Conservation (phyloP, 805 yeast genomes). For the Candida xyloterini region DNA sequence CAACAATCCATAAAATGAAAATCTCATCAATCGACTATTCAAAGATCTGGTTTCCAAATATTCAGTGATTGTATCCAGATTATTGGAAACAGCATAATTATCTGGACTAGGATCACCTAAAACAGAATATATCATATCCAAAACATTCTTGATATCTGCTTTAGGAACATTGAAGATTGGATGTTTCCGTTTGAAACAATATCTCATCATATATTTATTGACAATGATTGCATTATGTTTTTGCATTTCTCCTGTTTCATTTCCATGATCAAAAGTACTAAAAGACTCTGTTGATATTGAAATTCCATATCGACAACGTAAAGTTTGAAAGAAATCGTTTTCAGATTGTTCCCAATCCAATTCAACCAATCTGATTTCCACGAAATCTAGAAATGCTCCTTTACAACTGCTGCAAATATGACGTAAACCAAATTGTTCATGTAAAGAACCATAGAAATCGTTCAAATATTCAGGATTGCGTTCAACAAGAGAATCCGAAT, state of each 20-base stretch:
- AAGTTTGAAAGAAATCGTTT: slow-evolving; percentile 68
- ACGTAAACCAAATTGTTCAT: slow-evolving; percentile 68
- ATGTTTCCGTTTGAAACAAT: slow-evolving; percentile 54
- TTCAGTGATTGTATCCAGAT: slow-evolving; percentile 42
- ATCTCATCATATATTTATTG: slow-evolving; percentile 47
- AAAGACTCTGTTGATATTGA: slow-evolving; percentile 55
- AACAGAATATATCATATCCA: slow-evolving; percentile 70
- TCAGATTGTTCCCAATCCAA: slow-evolving; percentile 49
- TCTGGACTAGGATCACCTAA: slow-evolving; percentile 61
- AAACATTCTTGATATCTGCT: slow-evolving; percentile 65
- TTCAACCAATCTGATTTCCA: slow-evolving; percentile 51
- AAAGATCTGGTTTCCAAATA: slow-evolving; percentile 46
- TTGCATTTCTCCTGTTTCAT: slow-evolving; percentile 40
- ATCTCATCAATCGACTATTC: slow-evolving; percentile 42
- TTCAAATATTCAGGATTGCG: slow-evolving; percentile 29
- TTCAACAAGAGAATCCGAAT: slow-evolving; percentile 15
- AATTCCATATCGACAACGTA: slow-evolving; percentile 77
- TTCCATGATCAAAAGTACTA: slow-evolving; percentile 64
- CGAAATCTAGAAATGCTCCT: slow-evolving; percentile 59
- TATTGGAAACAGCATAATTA: slow-evolving; percentile 42
- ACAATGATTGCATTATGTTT: slow-evolving; percentile 34
- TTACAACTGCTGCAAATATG: slow-evolving; percentile 64
- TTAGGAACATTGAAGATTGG: slow-evolving; percentile 60
- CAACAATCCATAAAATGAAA: slow-evolving; percentile 51
- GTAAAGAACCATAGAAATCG: slow-evolving; percentile 58